Conservation (phyloP, 805 yeast genomes). For the Sugiyamaella americana region DNA sequence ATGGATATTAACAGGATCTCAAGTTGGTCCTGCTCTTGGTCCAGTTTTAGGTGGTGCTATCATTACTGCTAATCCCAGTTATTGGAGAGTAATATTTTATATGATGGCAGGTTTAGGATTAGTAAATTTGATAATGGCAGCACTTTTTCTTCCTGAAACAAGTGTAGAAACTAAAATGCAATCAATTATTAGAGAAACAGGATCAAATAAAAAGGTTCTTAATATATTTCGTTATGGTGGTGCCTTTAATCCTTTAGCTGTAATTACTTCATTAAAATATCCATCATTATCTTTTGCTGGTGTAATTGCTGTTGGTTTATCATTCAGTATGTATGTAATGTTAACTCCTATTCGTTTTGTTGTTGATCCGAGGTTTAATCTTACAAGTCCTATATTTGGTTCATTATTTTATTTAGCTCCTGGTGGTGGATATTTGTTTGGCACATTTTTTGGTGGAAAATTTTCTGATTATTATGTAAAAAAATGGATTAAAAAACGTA, state of each 20-base stretch:
- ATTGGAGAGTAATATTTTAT: constrained; percentile 51
- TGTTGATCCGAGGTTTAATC: constrained; percentile 48
- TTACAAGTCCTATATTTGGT: constrained; percentile 44
- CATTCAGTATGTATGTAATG: constrained; percentile 46
- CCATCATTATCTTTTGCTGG: constrained; percentile 30
- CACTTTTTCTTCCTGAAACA: constrained; percentile 43
- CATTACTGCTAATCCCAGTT: constrained; percentile 38
- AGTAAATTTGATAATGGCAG: constrained; percentile 31
- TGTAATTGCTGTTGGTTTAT: constrained; percentile 36
- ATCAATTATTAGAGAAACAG: constrained; percentile 4
- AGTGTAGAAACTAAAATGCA: constrained; percentile 10
- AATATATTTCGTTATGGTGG: constrained; percentile 31
- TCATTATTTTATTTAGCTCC: constrained; percentile 53
- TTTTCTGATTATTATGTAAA: constrained; percentile 46
- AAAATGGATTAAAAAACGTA: constrained; percentile 36
- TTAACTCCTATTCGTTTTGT: constrained; percentile 52
- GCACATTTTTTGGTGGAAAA: constrained; percentile 47
- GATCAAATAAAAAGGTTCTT: constrained; percentile 29
- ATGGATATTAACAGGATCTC: constrained; percentile 44
- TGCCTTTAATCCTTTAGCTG: constrained; percentile 39
- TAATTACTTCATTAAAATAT: constrained; percentile 39
- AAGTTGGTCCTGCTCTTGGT: constrained; percentile 49
- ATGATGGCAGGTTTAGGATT: constrained; percentile 43
- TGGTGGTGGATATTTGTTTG: constrained; percentile 47
- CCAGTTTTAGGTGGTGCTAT: constrained; percentile 50